Evolutionary conservation across 2,329 filamentous ascomycete genomes (phyloP), one percentile per base, ranked within the genome.

Genomic region (Akanthomyces muscarius): DNA sequence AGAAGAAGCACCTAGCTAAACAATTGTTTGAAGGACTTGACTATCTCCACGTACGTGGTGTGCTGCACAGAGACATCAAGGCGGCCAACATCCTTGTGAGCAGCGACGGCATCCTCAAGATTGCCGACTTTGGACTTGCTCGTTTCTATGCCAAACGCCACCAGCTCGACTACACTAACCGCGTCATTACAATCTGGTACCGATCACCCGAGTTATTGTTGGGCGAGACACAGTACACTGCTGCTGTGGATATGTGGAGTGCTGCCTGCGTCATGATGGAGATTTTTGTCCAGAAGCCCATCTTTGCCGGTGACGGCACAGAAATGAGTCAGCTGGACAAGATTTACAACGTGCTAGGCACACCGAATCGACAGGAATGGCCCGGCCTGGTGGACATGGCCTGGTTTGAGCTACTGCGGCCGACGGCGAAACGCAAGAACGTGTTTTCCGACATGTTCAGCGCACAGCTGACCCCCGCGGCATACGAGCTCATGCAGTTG

Each of bases 141-240:
- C 89, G 96, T 44, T 99, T 99, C 76, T 99, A 97, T 72, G 91
- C 92, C 41, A 99, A 99, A 74, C 88, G 89, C 56, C 88, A 89
- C 65, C 91, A 95, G 74, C 84, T 96, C 53, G 94, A 99, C 74
- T 99, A 99, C 75, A 99, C 95, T 1, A 99, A 99, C 73, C 90
- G 95, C 42, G 96, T 99, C 69, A 97, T 99, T 72, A 99, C 95
- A 2, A 97, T 99, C 68, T 99, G 96, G 96, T 97, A 97, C 74
- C 86, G 93, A 4, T 91, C 92, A 0, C 92, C 93, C 0, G 93
- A 97, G 73, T 82, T 97, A n/a, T 80, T 97, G 0, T 83, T 97
- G 1, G 93, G 93, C 7, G 92, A 96, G 75, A 97, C 93, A 5
- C 87, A 91, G 69, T 97, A 97, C 72, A 92, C 90, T 5, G 90